Conservation (phyloP, 768 basidiomycete genomes). For the Phallus indusiatus region DNA sequence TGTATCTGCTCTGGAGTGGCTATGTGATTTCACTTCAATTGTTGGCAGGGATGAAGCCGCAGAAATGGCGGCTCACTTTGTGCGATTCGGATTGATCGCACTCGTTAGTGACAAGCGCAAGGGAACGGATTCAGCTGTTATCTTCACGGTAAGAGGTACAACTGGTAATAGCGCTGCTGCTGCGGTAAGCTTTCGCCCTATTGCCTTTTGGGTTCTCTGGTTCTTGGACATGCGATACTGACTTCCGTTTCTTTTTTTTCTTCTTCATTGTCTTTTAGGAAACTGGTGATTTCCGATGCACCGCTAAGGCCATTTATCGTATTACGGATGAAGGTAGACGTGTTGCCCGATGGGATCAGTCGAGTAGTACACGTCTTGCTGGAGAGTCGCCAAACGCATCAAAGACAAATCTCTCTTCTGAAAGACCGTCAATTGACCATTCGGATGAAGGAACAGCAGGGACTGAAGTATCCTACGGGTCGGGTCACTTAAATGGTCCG, state of each 20-base stretch:
- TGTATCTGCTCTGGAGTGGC: slow-evolving; percentile 87
- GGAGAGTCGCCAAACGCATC: slow-evolving; percentile 56
- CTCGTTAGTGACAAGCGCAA: slow-evolving; percentile 88
- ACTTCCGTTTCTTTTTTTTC: slow-evolving; percentile 4
- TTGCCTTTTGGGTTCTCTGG: slow-evolving; percentile 39
- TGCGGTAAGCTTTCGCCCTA: slow-evolving; percentile 27
- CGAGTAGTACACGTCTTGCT: slow-evolving; percentile 23
- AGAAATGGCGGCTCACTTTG: slow-evolving; percentile 97
- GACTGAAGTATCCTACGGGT: slow-evolving; percentile 9
- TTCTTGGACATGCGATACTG: slow-evolving; percentile 14
- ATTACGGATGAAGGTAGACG: slow-evolving; percentile 87
- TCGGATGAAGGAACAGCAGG: slow-evolving; percentile 18
- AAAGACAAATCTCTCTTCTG: slow-evolving; percentile 44
- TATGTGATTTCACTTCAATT: slow-evolving; percentile 94
- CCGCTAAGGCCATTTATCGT: slow-evolving; percentile 89
- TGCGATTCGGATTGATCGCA: slow-evolving; percentile 83
- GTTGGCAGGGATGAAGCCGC: slow-evolving; percentile 94
- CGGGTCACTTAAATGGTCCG: slow-evolving; percentile 4
- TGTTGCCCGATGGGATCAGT: slow-evolving; percentile 74
- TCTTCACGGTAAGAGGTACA: slow-evolving; percentile 82
- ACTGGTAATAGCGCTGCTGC: slow-evolving; percentile 22
- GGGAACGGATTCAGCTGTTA: slow-evolving; percentile 86
- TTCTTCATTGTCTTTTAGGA: slow-evolving; percentile 37
- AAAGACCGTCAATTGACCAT: slow-evolving; percentile 52
- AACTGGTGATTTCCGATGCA: slow-evolving; percentile 94